Evolutionary conservation across 2,329 filamentous ascomycete genomes (phyloP), one percentile per base, ranked within the genome.

Genomic region (Fusarium liriodendri): DNA sequence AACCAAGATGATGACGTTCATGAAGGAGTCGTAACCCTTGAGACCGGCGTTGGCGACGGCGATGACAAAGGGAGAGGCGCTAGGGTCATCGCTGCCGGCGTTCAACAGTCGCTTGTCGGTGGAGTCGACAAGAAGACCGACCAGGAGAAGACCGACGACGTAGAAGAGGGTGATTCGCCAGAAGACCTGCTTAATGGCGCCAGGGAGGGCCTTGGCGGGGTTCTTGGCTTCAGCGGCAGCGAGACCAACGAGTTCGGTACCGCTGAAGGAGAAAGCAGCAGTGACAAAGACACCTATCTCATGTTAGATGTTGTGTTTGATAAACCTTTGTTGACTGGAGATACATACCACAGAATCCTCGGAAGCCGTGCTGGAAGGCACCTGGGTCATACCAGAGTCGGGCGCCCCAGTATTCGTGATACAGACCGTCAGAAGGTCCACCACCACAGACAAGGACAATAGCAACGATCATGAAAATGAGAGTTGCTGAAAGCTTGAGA

Each of bases 161-260:
- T 89, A 89, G 73, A 89, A 89, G 70, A 89, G 79, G 0, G 85
- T 88, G 69, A 89, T 89, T 74, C 88, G 86, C 87, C 87, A 89
- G 67, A 89, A 89, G 35, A 89, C 94, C 80, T 97, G 95, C 84
- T 97, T 97, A 77, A 96, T 92, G 6, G 95, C 95, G 2, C 90
- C 91, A 0, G 95, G 95, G 2, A 98, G 87, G 0, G 92, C 89
- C 79, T 93, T 91, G 66, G 90, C 87, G 0, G 93, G 93, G 78
- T 94, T 94, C 11, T 84, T 83, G 0, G 92, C 90, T 81, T 95
- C 93, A 8, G 92, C 92, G 1, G 92, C 92, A 4, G 92, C 92
- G 4, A 95, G 87, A 75, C 92, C 93, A n/a, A 94, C 92, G 3
- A 94, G 85, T 79, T 94, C 93, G 0, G 92, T 94, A 16, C 92